These are phyloP conservation scores for Auxenochlorella pyrenoidosa DNA, from an alignment of 139 green algal species.

Conservation along the genomic window DNA sequence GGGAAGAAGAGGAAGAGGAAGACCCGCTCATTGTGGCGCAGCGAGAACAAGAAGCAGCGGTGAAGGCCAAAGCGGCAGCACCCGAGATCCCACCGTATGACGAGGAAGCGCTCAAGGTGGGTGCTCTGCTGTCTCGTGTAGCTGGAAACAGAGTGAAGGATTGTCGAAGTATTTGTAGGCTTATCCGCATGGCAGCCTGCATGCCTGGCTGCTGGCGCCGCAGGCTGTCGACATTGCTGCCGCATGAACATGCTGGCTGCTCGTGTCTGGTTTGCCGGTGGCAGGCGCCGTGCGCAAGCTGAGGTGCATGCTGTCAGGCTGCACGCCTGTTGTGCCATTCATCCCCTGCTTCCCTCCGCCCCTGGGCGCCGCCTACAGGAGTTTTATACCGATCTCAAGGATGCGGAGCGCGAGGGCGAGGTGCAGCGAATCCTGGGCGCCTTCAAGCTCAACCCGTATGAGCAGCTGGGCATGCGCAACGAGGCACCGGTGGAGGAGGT, in stretches of 20 bases:
- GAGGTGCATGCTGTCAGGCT: no score
- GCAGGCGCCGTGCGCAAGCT: not conserved
- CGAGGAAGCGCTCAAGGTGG: slow-evolving; percentile 44
- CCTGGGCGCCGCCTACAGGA: slow-evolving; percentile 35
- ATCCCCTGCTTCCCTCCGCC: not conserved
- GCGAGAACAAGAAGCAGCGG: slow-evolving; percentile 42
- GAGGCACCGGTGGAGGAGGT: slow-evolving; percentile 85
- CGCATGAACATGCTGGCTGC: not conserved
- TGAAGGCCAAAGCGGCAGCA: slow-evolving; percentile 39
- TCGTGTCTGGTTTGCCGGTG: not conserved
- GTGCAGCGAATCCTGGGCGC: slow-evolving; percentile 90
- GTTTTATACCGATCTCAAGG: slow-evolving; percentile 92
- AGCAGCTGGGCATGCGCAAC: slow-evolving; percentile 91
- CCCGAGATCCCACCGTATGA: slow-evolving; percentile 45
- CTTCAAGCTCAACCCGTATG: slow-evolving; percentile 98
- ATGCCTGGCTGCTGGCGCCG: not conserved
- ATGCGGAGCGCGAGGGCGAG: slow-evolving; percentile 93
- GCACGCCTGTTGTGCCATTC: no score
- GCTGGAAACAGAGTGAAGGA: not conserved
- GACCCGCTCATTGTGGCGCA: slow-evolving; percentile 48
- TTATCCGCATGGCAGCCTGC: no score
- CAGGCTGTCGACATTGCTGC: not conserved
- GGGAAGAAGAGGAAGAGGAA: slow-evolving; percentile 42
- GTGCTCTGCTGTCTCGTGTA: not conserved
- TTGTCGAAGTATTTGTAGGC: no score